phyloP scores from a whole-genome alignment of 208 protist genomes.

The Leptomonas pyrrhocoris region DNA sequence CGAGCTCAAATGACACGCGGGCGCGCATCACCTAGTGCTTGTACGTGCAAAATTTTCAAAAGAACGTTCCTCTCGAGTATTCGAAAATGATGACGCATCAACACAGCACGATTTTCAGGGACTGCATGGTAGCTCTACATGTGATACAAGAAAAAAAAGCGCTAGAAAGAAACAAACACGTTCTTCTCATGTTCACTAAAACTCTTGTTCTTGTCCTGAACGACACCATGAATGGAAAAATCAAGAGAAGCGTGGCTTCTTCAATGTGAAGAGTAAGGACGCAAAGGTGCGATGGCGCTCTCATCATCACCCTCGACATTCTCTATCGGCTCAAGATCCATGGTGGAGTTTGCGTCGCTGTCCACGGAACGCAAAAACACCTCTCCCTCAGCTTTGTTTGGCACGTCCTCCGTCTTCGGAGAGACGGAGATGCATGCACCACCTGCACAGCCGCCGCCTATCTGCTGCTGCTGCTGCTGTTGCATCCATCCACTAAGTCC shows the following conservation, averaged over 20 bases:
- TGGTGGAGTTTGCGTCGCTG: slow-evolving; percentile 27
- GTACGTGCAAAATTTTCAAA: too few species aligned
- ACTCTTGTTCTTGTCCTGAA: too few species aligned
- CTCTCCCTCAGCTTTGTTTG: neutral
- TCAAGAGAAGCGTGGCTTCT: neutral
- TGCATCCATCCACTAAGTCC: neutral
- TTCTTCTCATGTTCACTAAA: too few species aligned
- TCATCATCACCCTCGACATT: slow-evolving; percentile 19
- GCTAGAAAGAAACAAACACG: too few species aligned
- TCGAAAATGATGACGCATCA: too few species aligned
- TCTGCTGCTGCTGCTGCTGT: neutral
- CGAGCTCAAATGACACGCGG: neutral
- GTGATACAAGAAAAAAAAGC: too few species aligned
- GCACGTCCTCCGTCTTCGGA: neutral
- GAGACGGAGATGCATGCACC: slow-evolving; percentile 2
- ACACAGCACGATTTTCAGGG: too few species aligned
- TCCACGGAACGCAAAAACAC: neutral
- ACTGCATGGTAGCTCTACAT: too few species aligned
- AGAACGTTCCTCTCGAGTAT: too few species aligned
- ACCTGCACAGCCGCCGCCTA: neutral
- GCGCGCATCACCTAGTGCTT: too few species aligned
- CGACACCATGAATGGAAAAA: neutral
- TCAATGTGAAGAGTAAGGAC: neutral
- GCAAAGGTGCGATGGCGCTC: neutral
- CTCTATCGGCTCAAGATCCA: slow-evolving; percentile 28